Evolutionary conservation across 495 filamentous ascomycete species (phyloP).

Genomic region (Aspergillus ostianus): DNA sequence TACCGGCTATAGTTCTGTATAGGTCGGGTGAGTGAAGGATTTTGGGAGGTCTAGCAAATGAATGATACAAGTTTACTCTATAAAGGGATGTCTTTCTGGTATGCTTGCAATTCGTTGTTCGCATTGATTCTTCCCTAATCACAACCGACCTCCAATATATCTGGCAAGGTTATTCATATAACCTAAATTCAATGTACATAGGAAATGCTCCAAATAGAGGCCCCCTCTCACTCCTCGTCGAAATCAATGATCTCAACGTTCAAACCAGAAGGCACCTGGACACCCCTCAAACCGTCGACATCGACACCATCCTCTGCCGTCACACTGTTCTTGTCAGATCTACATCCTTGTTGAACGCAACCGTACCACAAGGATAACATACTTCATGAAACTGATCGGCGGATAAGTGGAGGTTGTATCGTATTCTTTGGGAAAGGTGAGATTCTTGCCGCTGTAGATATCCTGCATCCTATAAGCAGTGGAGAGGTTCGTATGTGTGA

Average conservation of each 20-base stretch:
- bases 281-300: conserved; percentile 12
- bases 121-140: too few species aligned
- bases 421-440: conserved; percentile 20
- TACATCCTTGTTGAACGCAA: background rate
- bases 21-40: too few species aligned
- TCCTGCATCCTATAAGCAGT: conserved; percentile 13
- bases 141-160: too few species aligned
- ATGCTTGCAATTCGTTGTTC: too few species aligned
- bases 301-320: conserved; percentile 16
- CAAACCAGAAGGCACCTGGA: conserved; percentile 20
- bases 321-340: conserved; percentile 13
- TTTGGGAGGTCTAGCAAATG: too few species aligned
- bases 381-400: conserved; percentile 25
- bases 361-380: background rate
- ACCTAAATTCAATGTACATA: too few species aligned
- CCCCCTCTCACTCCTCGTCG: background rate
- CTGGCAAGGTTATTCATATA: too few species aligned
- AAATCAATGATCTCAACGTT: conserved; percentile 20
- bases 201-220: background rate
- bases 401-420: conserved; percentile 20
- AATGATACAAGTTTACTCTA: too few species aligned
- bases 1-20: too few species aligned
- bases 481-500: background rate
- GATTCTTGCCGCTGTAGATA: conserved; percentile 16
- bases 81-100: too few species aligned